Conservation (phyloP, 2,329 filamentous ascomycete genomes). For the Ascochyta clinopodiicola region DNA sequence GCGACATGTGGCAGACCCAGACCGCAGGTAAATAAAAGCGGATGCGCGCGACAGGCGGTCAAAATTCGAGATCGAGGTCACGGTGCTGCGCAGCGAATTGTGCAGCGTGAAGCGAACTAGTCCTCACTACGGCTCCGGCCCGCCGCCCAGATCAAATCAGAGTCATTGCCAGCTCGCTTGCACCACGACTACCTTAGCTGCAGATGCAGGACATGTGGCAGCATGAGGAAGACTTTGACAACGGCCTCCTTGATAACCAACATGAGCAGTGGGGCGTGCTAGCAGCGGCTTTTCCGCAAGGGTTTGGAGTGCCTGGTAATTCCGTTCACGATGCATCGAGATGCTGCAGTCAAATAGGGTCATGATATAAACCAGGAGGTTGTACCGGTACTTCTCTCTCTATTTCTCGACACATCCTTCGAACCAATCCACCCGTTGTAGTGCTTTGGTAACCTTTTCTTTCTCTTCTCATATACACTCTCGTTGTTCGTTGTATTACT, state of each 20-base stretch:
- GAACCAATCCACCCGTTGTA: background rate
- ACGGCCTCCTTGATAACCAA: slow-evolving; percentile 45
- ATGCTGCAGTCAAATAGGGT: slow-evolving; percentile 30
- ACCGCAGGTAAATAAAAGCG: slow-evolving; percentile 29
- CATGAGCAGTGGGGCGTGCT: slow-evolving; percentile 45
- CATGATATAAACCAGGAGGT: slow-evolving; percentile 43
- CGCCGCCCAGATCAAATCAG: slow-evolving; percentile 39
- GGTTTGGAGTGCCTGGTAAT: slow-evolving; percentile 40
- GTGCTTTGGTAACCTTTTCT: slow-evolving; percentile 14
- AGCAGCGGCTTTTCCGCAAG: slow-evolving; percentile 40
- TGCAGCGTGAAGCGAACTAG: slow-evolving; percentile 41
- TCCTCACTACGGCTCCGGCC: slow-evolving; percentile 38
- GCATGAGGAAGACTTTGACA: slow-evolving; percentile 43
- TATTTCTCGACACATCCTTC: slow-evolving; percentile 17
- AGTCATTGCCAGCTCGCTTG: slow-evolving; percentile 34
- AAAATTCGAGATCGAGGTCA: slow-evolving; percentile 19
- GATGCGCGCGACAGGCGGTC: slow-evolving; percentile 31
- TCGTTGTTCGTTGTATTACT: slow-evolving; percentile 14
- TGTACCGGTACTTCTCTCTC: slow-evolving; percentile 27
- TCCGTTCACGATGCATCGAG: slow-evolving; percentile 33
- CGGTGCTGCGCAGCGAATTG: slow-evolving; percentile 14
- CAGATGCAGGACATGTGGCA: slow-evolving; percentile 51
- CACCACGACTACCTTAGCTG: slow-evolving; percentile 43
- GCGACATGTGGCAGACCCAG: slow-evolving; percentile 36
- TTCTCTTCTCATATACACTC: slow-evolving; percentile 13